These are phyloP conservation scores for Mrakia gelida DNA, from an alignment of 768 basidiomycete genomes.

Conservation along the genomic window DNA sequence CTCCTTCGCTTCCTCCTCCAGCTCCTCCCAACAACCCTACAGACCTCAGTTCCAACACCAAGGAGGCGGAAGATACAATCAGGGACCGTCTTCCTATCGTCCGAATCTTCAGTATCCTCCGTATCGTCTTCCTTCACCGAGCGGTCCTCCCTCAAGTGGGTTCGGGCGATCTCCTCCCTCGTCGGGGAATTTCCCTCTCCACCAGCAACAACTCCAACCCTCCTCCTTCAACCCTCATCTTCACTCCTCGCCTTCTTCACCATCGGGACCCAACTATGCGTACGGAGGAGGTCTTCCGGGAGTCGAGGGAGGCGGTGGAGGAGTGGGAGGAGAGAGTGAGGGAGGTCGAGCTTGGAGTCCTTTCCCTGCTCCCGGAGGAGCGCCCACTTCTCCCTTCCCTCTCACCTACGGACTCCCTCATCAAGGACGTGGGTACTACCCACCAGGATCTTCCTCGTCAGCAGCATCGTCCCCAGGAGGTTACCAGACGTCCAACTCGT, in stretches of 20 bases:
- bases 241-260: background rate
- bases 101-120: background rate
- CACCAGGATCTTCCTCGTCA: background rate
- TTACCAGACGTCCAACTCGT: background rate
- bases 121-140: background rate
- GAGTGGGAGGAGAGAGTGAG: background rate
- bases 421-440: background rate
- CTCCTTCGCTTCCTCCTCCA: background rate
- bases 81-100: background rate
- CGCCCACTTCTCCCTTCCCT: background rate
- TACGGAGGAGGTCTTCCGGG: background rate
- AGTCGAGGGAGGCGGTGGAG: background rate
- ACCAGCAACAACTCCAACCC: background rate
- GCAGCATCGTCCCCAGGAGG: conserved; percentile 8
- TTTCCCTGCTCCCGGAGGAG: background rate
- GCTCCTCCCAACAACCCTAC: background rate
- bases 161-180: background rate
- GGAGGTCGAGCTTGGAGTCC: background rate
- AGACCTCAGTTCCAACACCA: background rate
- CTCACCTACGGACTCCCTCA: background rate
- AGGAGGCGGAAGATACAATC: background rate
- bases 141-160: background rate
- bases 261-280: background rate
- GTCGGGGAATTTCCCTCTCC: background rate
- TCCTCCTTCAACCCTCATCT: background rate